Evolutionary conservation across 176 grass and related monocot genomes (phyloP).

Genomic region (Pontederia crassipes): DNA sequence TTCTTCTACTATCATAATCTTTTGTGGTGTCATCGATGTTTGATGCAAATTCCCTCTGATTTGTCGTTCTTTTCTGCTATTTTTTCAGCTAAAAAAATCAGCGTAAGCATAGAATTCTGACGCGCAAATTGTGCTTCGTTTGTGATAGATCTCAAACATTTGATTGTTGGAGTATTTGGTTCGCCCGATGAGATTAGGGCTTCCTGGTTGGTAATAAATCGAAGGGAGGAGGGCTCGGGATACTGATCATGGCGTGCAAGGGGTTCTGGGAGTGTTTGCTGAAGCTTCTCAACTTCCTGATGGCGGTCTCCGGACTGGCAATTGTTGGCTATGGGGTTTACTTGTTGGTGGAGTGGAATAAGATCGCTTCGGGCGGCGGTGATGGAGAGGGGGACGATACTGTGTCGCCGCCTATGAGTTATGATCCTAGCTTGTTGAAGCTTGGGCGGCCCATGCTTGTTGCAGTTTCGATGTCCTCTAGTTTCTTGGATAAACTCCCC

Average conservation of each 20-base stretch:
- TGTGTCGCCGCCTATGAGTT: background rate
- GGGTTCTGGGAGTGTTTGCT: constrained; percentile 78
- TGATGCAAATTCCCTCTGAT: no score
- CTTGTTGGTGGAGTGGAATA: constrained; percentile 74
- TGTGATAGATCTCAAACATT: no score
- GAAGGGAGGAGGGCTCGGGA: background rate
- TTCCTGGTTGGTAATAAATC: no score
- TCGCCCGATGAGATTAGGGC: no score
- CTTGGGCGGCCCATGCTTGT: constrained; percentile 60
- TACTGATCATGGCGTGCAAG: constrained; percentile 54
- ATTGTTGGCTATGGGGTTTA: constrained; percentile 83
- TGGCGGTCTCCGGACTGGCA: constrained; percentile 59
- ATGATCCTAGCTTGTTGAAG: constrained; percentile 28
- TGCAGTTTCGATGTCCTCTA: constrained; percentile 38
- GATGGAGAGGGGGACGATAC: constrained; percentile 2
- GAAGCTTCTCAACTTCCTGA: constrained; percentile 81
- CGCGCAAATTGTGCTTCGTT: no score
- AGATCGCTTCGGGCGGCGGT: constrained; percentile 7
- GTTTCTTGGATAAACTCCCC: constrained; percentile 56
- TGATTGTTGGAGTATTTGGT: no score
- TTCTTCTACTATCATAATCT: no score
- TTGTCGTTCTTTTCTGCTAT: no score
- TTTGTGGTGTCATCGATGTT: no score
- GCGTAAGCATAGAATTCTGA: no score
- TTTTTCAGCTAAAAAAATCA: no score